phyloP scores from a whole-genome alignment of 768 basidiomycete genomes.

The Leccinellum luteum region DNA sequence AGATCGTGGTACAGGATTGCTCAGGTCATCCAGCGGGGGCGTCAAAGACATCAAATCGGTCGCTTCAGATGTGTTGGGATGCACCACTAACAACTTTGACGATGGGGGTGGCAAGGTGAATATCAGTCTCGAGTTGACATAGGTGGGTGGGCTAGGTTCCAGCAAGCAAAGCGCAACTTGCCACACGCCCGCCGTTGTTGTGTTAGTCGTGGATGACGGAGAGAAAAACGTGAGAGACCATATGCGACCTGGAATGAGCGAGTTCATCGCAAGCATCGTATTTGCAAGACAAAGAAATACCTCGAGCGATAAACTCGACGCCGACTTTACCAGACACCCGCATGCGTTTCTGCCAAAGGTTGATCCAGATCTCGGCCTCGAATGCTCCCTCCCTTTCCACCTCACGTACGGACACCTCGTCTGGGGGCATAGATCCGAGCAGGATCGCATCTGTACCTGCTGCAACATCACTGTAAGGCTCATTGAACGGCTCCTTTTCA shows the following conservation, averaged over 20 bases:
- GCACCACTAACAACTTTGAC: background rate
- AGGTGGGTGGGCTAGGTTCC: conserved; percentile 58
- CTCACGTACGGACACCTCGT: conserved; percentile 56
- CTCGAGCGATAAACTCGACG: conserved; percentile 66
- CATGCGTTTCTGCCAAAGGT: conserved; percentile 72
- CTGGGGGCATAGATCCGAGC: conserved; percentile 44
- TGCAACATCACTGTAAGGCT: background rate
- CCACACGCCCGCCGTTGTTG: conserved; percentile 27
- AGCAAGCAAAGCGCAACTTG: conserved; percentile 49
- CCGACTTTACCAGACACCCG: conserved; percentile 50
- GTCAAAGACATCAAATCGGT: conserved; percentile 12
- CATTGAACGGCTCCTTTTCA: background rate
- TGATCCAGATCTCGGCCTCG: conserved; percentile 40
- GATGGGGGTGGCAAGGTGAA: conserved; percentile 34
- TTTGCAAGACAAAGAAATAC: conserved; percentile 18
- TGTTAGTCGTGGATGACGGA: conserved; percentile 1
- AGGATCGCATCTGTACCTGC: conserved; percentile 49
- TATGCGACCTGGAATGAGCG: conserved; percentile 20
- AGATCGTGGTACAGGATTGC: background rate
- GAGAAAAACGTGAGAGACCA: conserved; percentile 28
- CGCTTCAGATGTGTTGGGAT: background rate
- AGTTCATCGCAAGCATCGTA: background rate
- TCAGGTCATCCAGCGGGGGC: background rate
- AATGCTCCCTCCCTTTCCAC: conserved; percentile 52
- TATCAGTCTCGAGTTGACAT: conserved; percentile 51